Percentiles rank a stretch among this genome's conserved stretches.
These are phyloP conservation scores for Coccomyxa sp. DNA, from an alignment of 139 green algal species.

Conservation along the genomic window DNA sequence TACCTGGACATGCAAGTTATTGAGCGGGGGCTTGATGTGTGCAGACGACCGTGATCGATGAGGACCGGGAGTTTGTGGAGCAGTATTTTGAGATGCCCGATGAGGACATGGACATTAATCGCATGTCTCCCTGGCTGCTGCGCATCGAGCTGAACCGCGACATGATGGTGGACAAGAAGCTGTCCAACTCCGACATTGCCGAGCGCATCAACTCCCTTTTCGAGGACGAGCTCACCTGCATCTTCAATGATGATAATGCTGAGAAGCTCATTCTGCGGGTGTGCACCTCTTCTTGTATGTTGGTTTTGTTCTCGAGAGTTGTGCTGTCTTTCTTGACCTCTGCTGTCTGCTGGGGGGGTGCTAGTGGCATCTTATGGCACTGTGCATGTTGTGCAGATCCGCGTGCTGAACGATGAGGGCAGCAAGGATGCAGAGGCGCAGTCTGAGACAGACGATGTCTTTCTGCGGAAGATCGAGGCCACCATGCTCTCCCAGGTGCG, in stretches of 20 bases:
- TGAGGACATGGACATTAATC: conserved; percentile 69
- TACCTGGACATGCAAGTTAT: neutral
- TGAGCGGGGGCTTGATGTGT: neutral
- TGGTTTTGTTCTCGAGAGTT: conserved; percentile 26
- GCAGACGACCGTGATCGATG: conserved; percentile 77
- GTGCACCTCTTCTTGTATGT: neutral
- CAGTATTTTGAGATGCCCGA: conserved; percentile 83
- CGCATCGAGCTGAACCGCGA: conserved; percentile 85
- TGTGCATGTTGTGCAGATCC: conserved; percentile 13
- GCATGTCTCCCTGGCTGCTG: conserved; percentile 93
- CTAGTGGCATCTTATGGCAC: too few species aligned
- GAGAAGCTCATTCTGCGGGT: conserved; percentile 89
- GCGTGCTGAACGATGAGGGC: conserved; percentile 23
- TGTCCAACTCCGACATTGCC: conserved; percentile 70
- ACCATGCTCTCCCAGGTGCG: conserved; percentile 67
- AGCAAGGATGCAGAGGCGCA: conserved; percentile 34
- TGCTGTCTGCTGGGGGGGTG: too few species aligned
- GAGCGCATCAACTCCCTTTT: conserved; percentile 81
- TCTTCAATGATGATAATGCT: conserved; percentile 97
- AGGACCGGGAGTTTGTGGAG: conserved; percentile 84
- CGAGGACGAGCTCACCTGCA: conserved; percentile 84
- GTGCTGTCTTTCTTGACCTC: conserved; percentile 5
- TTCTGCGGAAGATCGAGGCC: conserved; percentile 74
- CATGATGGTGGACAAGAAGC: conserved; percentile 95
- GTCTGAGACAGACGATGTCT: conserved; percentile 61